phyloP scores from a whole-genome alignment of 1,284 basidiomycete species.

The Pseudozyma hubeiensis region DNA sequence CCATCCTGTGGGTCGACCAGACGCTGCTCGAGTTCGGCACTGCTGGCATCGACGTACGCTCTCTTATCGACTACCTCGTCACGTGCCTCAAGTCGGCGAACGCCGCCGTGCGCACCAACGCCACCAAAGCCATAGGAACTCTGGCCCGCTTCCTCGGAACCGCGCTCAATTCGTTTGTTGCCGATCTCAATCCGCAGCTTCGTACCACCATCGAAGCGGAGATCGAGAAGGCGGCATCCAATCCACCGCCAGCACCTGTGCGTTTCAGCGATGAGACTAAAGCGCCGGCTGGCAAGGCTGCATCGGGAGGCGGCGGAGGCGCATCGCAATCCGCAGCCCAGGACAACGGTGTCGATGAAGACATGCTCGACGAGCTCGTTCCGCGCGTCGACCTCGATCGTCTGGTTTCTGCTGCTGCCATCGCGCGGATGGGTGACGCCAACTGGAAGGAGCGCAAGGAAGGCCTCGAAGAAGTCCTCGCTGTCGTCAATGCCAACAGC shows the following conservation, averaged over 20 bases:
- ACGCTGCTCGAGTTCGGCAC: conserved; percentile 93
- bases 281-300: conserved; percentile 25
- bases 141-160: conserved; percentile 88
- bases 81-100: conserved; percentile 90
- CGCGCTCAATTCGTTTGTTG: conserved; percentile 91
- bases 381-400: conserved; percentile 93
- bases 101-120: conserved; percentile 89
- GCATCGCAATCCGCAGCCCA: conserved; percentile 18
- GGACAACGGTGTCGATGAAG: conserved; percentile 51
- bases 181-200: conserved; percentile 93
- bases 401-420: conserved; percentile 84
- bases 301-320: conserved; percentile 8
- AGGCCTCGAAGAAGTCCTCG: conserved; percentile 85
- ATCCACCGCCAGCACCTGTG: conserved; percentile 81
- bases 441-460: conserved; percentile 97
- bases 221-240: conserved; percentile 92
- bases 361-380: conserved; percentile 82
- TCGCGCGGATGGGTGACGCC: conserved; percentile 88
- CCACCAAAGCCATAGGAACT: conserved; percentile 93
- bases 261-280: conserved; percentile 53
- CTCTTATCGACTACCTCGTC: conserved; percentile 91
- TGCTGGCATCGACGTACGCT: conserved; percentile 83
- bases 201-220: conserved; percentile 89
- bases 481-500: conserved; percentile 87
- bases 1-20: conserved; percentile 87